These are phyloP conservation scores for Miscanthus lutarioriparius DNA, from an alignment of 176 grass and related monocot genomes.

Conservation along the genomic window DNA sequence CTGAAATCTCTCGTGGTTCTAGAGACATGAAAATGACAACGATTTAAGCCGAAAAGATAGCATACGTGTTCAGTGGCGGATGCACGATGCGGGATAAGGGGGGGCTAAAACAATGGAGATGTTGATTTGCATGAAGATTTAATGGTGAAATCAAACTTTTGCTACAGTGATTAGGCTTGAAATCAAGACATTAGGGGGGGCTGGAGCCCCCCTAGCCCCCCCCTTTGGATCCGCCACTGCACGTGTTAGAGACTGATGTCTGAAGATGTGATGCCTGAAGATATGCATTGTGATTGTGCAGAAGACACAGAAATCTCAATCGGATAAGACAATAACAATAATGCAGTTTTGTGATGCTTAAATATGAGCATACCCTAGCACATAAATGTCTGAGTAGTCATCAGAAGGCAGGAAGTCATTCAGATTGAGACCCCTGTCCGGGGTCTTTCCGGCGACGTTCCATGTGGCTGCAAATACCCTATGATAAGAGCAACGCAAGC, in stretches of 20 bases:
- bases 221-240: no score
- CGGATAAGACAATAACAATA: not conserved
- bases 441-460: conserved; percentile 59
- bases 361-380: conserved; percentile 50
- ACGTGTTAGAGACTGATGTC: not conserved
- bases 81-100: no score
- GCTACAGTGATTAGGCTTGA: no score
- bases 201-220: no score
- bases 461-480: conserved; percentile 68
- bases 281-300: not conserved
- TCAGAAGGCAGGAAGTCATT: conserved; percentile 61
- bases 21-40: conserved; percentile 7
- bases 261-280: not conserved
- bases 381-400: conserved; percentile 63
- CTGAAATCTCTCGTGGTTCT: conserved; percentile 11
- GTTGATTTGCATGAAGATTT: no score
- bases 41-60: not conserved
- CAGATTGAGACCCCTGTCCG: conserved; percentile 50
- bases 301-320: not conserved
- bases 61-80: no score
- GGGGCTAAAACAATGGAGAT: no score
- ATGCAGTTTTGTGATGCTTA: not conserved
- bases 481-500: not conserved
- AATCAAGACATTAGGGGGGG: no score
- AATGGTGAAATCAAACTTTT: no score